Evolutionary conservation across 1,284 basidiomycete species (phyloP).

Genomic region (Cutaneotrichosporon mucoides): DNA sequence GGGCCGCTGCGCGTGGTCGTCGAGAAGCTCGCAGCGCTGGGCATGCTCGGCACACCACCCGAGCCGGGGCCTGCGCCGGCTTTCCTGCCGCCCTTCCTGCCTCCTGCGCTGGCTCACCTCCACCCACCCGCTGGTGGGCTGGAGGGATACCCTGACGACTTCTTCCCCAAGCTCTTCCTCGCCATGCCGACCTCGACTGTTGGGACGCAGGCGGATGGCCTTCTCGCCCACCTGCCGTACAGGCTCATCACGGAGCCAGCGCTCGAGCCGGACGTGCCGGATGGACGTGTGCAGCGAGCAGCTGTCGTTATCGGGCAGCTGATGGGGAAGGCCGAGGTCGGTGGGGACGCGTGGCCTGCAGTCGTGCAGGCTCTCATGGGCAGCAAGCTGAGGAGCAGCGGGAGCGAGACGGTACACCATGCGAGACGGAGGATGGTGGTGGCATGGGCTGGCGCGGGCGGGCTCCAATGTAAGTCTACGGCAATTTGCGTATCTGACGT

Average conservation of each 20-base stretch:
- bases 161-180: slow-evolving; percentile 66
- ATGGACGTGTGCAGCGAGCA: slow-evolving; percentile 24
- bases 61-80: slow-evolving; percentile 22
- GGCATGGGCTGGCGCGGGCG: slow-evolving; percentile 32
- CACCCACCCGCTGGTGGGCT: slow-evolving; percentile 55
- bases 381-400: not conserved
- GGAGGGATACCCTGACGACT: slow-evolving; percentile 52
- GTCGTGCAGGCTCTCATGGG: slow-evolving; percentile 17
- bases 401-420: slow-evolving; percentile 5
- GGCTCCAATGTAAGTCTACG: not conserved
- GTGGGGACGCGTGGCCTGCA: slow-evolving; percentile 33
- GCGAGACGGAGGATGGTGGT: slow-evolving; percentile 31
- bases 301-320: slow-evolving; percentile 22
- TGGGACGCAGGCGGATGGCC: slow-evolving; percentile 20
- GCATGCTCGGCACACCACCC: slow-evolving; percentile 24
- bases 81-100: slow-evolving; percentile 33
- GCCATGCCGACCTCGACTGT: slow-evolving; percentile 51
- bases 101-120: slow-evolving; percentile 48
- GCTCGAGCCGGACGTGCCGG: slow-evolving; percentile 19
- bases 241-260: slow-evolving; percentile 6
- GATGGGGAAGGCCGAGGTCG: slow-evolving; percentile 26
- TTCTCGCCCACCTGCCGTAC: slow-evolving; percentile 26
- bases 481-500: slow-evolving; percentile 3
- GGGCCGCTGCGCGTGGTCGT: slow-evolving; percentile 21
- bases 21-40: slow-evolving; percentile 30